Evolutionary conservation across 2,329 filamentous ascomycete species (phyloP), one percentile per base, ranked within the genome.

Genomic region (Aspergillus costaricaensis): DNA sequence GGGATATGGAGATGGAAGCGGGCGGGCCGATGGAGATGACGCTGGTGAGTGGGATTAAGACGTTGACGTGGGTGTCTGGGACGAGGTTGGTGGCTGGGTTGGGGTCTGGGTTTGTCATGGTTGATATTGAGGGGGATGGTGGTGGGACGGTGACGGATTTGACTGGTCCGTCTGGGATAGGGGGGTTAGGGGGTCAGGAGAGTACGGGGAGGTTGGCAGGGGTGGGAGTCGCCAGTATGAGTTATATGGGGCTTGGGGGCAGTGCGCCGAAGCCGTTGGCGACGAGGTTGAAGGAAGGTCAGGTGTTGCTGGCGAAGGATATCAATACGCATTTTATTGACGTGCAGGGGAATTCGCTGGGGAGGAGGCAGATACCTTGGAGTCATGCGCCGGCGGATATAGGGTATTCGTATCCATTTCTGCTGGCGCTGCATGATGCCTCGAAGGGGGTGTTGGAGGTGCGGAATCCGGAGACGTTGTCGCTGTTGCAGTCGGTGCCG

Each of bases 371-470:
- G 73, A 88, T 99, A n/a, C 92, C 92, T 1, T 99, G 95, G 95
- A 86, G 88, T 44, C 82, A 86, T 36, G 91, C 94, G 1, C 96
- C 95, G 1, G 93, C 97, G 69, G 89, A 89, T 58, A 88, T 99
- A 61, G 95, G 94, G 21, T 99, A 97, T 75, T 97, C 93, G 21
- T 99, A 99, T 74, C 95, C 95, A 0, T 99, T 97, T 73, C 88
- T 99, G 58, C 81, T 99, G 52, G 91, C 92, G 9, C 80, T 99
- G 14, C 92, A 96, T 72, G 83, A 92, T 7, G 87, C 92, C 0
- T 84, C 90, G 1, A 96, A 95, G 75, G 92, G 94, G 2, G 87
- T 86, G 0, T 80, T 99, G 10, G 95, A 99, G 76, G 89, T 99
- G 39, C 86, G 95, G 43, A 99, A 97, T 70, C 94, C 95, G 0